These are phyloP conservation scores for Calocera viscosa DNA, from an alignment of 768 basidiomycete genomes.

Conservation along the genomic window DNA sequence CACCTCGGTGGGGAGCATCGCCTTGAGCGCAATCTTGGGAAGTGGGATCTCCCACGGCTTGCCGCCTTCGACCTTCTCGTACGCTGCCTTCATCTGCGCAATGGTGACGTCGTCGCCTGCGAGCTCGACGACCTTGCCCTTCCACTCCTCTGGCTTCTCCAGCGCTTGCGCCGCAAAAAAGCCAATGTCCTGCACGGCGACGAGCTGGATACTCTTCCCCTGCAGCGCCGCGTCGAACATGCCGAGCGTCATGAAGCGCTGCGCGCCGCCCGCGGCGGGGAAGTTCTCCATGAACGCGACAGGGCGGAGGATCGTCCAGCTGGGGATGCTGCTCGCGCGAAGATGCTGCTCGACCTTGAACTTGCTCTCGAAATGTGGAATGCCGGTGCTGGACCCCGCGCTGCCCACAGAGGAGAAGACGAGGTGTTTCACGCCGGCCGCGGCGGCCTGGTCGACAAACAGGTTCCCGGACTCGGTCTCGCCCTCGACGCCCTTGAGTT, in stretches of 20 bases:
- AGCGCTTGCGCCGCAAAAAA: constrained; percentile 21
- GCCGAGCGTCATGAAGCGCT: constrained; percentile 17
- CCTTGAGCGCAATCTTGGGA: background rate
- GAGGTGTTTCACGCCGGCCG: constrained; percentile 18
- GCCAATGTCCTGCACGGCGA: constrained; percentile 22
- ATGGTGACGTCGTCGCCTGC: constrained; percentile 16
- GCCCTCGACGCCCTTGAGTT: constrained; percentile 11
- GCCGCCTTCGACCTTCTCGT: constrained; percentile 14
- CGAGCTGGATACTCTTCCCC: constrained; percentile 16
- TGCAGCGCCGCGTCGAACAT: constrained; percentile 18
- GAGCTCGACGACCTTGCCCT: constrained; percentile 16
- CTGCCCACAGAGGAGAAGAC: constrained; percentile 22
- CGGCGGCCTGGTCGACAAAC: constrained; percentile 22
- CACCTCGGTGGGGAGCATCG: background rate
- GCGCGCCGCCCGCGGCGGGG: constrained; percentile 14
- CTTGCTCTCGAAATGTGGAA: constrained; percentile 25
- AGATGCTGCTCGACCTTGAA: constrained; percentile 19
- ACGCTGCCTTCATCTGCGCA: constrained; percentile 10
- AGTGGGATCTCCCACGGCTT: constrained; percentile 16
- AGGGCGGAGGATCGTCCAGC: constrained; percentile 20
- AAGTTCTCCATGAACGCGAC: constrained; percentile 24
- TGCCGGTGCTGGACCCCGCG: constrained; percentile 17
- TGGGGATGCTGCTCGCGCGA: constrained; percentile 16
- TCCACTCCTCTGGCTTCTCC: constrained; percentile 16
- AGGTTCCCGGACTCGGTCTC: constrained; percentile 21